These are phyloP conservation scores for Fusarium kyushuense DNA, from an alignment of 2,329 filamentous ascomycete species.

Conservation along the genomic window DNA sequence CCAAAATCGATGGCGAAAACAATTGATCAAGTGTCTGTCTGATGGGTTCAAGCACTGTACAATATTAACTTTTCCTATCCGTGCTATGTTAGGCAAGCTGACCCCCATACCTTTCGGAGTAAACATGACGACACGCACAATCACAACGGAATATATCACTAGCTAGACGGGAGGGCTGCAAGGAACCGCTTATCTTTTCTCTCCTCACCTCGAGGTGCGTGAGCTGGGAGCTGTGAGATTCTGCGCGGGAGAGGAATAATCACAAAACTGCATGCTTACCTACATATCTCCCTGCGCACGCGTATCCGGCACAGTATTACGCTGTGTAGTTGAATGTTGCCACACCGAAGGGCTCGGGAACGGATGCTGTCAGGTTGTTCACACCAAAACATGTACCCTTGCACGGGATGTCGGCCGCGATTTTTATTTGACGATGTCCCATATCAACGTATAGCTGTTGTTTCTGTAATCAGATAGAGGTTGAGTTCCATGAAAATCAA, in stretches of 20 bases:
- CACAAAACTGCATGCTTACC: constrained; percentile 16
- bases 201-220: constrained; percentile 11
- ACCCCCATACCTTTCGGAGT: constrained; percentile 15
- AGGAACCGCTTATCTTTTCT: constrained; percentile 39
- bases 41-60: neutral
- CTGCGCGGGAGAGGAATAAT: constrained; percentile 27
- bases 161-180: constrained; percentile 31
- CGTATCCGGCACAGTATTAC: neutral
- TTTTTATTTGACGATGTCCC: constrained; percentile 36
- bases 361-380: constrained; percentile 25
- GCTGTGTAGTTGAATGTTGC: constrained; percentile 14
- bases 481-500: neutral
- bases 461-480: neutral
- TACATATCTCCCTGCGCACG: neutral
- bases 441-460: constrained; percentile 5
- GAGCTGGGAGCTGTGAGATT: constrained; percentile 13
- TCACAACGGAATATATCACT: constrained; percentile 28
- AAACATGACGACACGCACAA: constrained; percentile 35
- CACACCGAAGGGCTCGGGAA: constrained; percentile 25
- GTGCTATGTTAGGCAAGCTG: constrained; percentile 16
- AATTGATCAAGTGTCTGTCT: neutral
- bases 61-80: neutral
- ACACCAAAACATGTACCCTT: constrained; percentile 32
- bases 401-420: constrained; percentile 35
- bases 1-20: neutral